Base-by-base conservation (phyloP, 148 eudicot species). In the Rhododendron williamsianum region DNA sequence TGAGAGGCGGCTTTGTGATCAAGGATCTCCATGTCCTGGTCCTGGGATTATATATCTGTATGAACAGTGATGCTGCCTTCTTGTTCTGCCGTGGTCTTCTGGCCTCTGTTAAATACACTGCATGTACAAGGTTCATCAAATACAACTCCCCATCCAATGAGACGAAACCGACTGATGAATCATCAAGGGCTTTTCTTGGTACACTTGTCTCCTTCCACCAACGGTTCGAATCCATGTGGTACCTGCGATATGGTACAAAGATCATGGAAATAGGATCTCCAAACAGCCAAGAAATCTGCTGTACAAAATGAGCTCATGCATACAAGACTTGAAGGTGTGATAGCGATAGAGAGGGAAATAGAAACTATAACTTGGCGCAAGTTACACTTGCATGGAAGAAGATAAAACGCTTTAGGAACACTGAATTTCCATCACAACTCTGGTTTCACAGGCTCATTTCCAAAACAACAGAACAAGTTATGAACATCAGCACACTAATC, bases 141-240 rank as follows among this genome's bases (percentile, higher is more conserved):
- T 91, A 88, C 67, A 96, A 93, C 89, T 96, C 98, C 56, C 92
- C 91, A 27, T 89, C 88, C 83, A 94, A 84, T 3, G 95, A 92
- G 33, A 92, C 91, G 69, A 94, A 94, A 30, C 98, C 99, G 74
- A 92, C 91, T 54, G 97, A 82, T 71, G 92, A 89, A 80, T 88
- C 94, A 46, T 92, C 89, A 9, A 73, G 67, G 43, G 91, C 87
- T 93, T 89, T 91, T 84, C 91, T 89, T 2, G 99, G 98, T 72
- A 94, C 87, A 80, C 88, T 88, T 1, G 98, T 88, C 88, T 92
- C 99, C 85, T 92, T 93, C 83, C 71, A 82, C 99, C 99, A 96
- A 36, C 90, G 86, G 87, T 96, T 94, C 27, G 86, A 87, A 76
- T 78, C 88, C 93, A 91, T 90, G 87, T 90, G 91, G 86, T 93